A percentile compares a stretch with the other conserved stretches of the same genome.
Evolutionary conservation across 1,284 basidiomycete species (phyloP).

Genomic region (Xerocomus minutiporus): DNA sequence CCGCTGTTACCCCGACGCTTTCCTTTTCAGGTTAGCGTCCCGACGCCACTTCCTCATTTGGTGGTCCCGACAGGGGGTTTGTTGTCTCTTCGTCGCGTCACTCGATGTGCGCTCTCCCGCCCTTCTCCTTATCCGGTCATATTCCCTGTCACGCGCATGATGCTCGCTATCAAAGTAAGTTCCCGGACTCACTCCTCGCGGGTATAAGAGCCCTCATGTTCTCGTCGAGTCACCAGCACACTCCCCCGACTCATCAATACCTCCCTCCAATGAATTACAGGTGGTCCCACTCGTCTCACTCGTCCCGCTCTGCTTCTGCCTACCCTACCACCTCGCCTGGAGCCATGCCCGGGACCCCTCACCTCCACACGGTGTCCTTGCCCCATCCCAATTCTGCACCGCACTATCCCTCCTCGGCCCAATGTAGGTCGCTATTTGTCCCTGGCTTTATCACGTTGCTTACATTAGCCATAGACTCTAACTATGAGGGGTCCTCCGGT

Average conservation of each 20-base stretch:
- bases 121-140: slow-evolving; percentile 14
- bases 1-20: slow-evolving; percentile 18
- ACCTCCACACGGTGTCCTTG: slow-evolving; percentile 26
- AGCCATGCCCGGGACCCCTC: slow-evolving; percentile 25
- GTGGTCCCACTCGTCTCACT: slow-evolving; percentile 9
- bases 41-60: slow-evolving; percentile 23
- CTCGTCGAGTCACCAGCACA: slow-evolving; percentile 22
- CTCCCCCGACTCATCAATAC: neutral
- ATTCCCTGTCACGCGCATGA: slow-evolving; percentile 15
- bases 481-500: slow-evolving; percentile 3
- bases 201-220: slow-evolving; percentile 26
- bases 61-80: slow-evolving; percentile 14
- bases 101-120: slow-evolving; percentile 29
- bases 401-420: slow-evolving; percentile 12
- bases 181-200: slow-evolving; percentile 15
- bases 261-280: slow-evolving; percentile 21
- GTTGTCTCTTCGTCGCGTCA: slow-evolving; percentile 12
- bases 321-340: slow-evolving; percentile 19
- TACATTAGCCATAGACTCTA: slow-evolving; percentile 11
- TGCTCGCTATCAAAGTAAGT: slow-evolving; percentile 16
- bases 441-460: neutral
- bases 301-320: slow-evolving; percentile 1
- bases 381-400: slow-evolving; percentile 30
- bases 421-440: slow-evolving; percentile 10
- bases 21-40: slow-evolving; percentile 13